Conservation (phyloP, 345 rosid genomes). For the Melaleuca alternifolia region DNA sequence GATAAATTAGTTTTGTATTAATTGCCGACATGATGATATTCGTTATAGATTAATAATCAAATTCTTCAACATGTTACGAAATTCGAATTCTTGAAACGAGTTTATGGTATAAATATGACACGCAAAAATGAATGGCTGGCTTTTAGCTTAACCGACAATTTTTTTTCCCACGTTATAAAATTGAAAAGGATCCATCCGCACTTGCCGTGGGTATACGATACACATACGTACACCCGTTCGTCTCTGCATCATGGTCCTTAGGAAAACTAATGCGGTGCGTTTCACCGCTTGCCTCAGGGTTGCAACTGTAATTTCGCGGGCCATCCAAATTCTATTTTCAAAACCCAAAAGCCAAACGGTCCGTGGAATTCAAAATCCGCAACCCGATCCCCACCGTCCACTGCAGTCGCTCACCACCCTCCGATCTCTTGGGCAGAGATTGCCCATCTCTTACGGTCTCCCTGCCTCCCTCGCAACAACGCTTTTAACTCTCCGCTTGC, state of each 20-base stretch:
- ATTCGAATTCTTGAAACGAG: background rate
- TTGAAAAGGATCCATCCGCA: background rate
- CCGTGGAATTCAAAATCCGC: slow-evolving; percentile 7
- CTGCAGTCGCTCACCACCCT: background rate
- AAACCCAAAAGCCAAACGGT: slow-evolving; percentile 14
- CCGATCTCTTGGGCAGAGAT: background rate
- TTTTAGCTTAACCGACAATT: background rate
- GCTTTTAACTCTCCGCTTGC: background rate
- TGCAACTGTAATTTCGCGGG: background rate
- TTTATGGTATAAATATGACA: background rate
- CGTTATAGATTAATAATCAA: background rate
- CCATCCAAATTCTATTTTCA: background rate
- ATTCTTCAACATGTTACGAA: background rate
- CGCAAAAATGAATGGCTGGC: background rate
- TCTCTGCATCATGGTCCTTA: background rate
- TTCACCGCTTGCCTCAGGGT: background rate
- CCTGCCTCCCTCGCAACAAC: background rate
- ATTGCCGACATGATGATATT: background rate
- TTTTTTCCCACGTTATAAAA: background rate
- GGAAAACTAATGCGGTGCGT: background rate
- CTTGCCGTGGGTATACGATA: background rate
- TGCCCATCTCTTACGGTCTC: background rate
- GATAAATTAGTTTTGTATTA: too few relatives aligned
- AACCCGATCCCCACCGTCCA: slow-evolving; percentile 12
- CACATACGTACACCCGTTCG: background rate